Evolutionary conservation across 208 protist genomes (phyloP).

Genomic region (Trypanosoma cruzi): DNA sequence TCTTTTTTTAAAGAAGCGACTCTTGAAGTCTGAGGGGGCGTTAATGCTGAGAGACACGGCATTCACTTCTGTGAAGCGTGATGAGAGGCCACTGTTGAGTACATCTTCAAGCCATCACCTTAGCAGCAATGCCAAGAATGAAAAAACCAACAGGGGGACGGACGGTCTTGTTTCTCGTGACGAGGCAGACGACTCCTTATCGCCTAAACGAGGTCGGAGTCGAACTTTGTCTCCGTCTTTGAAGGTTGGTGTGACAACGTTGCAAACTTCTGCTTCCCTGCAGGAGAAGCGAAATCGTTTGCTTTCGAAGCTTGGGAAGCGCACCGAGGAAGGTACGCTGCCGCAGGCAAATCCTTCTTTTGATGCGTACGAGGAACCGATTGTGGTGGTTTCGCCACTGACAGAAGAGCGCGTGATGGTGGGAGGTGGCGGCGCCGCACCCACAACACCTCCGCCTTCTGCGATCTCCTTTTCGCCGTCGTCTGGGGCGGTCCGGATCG

Average conservation of each 20-base stretch:
- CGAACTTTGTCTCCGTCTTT: constrained; percentile 7
- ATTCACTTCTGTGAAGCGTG: background rate
- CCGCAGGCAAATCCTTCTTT: background rate
- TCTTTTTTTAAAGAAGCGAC: constrained; percentile 55
- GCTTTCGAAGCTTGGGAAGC: constrained; percentile 6
- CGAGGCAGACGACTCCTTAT: background rate
- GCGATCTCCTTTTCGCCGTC: background rate
- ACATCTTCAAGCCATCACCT: background rate
- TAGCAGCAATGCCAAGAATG: background rate
- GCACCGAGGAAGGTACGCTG: background rate
- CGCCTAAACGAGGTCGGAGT: constrained; percentile 14
- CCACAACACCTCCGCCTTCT: background rate
- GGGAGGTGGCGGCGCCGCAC: background rate
- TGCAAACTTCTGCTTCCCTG: constrained; percentile 2
- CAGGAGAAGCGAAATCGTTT: constrained; percentile 17
- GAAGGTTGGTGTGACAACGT: background rate
- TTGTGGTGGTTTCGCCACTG: constrained; percentile 23
- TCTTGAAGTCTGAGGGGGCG: constrained; percentile 35
- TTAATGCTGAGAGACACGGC: constrained; percentile 1
- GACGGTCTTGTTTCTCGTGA: too few species aligned
- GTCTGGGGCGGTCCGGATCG: background rate
- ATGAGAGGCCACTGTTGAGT: background rate
- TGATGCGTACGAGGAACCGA: background rate
- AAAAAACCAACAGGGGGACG: background rate
- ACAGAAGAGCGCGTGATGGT: constrained; percentile 13